Conservation (phyloP, 1,284 basidiomycete species). For the Trametes polyzona region DNA sequence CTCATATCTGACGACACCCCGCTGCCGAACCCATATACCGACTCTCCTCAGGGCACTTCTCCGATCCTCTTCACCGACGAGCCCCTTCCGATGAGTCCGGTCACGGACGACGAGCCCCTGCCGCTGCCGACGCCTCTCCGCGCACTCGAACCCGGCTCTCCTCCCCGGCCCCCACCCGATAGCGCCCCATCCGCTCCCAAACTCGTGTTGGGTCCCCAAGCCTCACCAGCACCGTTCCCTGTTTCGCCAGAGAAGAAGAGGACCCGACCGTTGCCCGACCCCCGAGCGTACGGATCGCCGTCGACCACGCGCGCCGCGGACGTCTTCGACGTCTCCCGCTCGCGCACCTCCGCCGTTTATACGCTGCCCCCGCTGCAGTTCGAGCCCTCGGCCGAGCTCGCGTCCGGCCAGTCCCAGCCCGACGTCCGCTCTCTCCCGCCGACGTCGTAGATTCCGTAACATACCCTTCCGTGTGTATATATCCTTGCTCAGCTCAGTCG, state of each 20-base stretch:
- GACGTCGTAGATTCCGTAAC: neutral
- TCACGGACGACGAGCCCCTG: neutral
- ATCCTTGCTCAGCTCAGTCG: neutral
- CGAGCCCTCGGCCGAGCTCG: constrained; percentile 5
- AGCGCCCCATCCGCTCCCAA: too few species aligned
- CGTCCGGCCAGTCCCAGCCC: neutral
- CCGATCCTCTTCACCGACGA: neutral
- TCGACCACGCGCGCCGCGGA: neutral
- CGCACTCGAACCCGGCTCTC: neutral
- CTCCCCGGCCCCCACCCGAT: too few species aligned
- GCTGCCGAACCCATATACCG: constrained; percentile 10
- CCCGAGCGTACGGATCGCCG: neutral
- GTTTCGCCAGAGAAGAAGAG: neutral
- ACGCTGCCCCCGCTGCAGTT: constrained; percentile 5
- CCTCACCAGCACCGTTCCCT: too few species aligned
- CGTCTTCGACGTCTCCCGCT: constrained; percentile 7
- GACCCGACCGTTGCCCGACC: constrained; percentile 3
- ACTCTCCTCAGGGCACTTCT: neutral
- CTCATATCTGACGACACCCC: constrained; percentile 7
- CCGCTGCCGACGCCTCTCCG: neutral
- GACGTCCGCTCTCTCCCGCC: neutral
- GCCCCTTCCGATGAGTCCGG: neutral
- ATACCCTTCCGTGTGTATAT: neutral
- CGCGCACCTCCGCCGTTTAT: neutral
- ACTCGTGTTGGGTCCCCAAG: too few species aligned